Percentiles rank a stretch among this genome's conserved stretches.
Evolutionary conservation across 495 filamentous ascomycete species (phyloP).

Genomic region (Podospora anserina): DNA sequence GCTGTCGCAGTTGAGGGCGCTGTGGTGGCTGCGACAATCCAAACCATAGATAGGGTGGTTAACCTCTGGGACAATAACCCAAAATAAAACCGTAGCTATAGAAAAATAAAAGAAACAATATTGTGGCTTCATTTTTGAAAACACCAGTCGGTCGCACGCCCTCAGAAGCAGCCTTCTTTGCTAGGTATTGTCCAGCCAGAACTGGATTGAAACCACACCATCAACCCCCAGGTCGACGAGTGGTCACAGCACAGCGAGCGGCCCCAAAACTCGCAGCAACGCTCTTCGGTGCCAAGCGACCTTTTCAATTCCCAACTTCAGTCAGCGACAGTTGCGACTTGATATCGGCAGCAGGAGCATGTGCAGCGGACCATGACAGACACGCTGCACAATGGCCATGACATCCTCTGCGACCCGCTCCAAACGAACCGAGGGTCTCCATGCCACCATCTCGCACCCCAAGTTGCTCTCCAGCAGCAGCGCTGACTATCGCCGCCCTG

Average conservation of each 20-base stretch:
- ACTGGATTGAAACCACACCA: not conserved
- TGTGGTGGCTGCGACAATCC: not conserved
- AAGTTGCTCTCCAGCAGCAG: slow-evolving; percentile 22
- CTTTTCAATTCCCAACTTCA: slow-evolving; percentile 5
- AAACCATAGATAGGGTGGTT: not conserved
- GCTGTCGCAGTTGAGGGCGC: not conserved
- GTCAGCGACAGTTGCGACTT: slow-evolving; percentile 4
- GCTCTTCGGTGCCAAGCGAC: slow-evolving; percentile 4
- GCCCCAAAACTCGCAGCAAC: slow-evolving; percentile 4
- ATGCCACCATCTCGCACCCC: slow-evolving; percentile 19
- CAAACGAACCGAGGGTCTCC: slow-evolving; percentile 34
- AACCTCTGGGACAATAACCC: not conserved
- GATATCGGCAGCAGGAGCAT: not conserved
- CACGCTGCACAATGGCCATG: slow-evolving; percentile 29
- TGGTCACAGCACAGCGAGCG: not conserved
- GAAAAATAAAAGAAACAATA: not conserved
- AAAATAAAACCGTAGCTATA: not conserved
- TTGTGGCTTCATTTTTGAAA: not conserved
- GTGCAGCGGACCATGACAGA: not conserved
- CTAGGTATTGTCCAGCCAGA: not conserved
- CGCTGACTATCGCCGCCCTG: slow-evolving; percentile 12
- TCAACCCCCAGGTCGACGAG: not conserved
- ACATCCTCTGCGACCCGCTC: slow-evolving; percentile 37
- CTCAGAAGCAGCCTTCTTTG: not conserved
- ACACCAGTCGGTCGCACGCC: not conserved